phyloP scores from a whole-genome alignment of 2,329 filamentous ascomycete species.

The Didymella pinodella region DNA sequence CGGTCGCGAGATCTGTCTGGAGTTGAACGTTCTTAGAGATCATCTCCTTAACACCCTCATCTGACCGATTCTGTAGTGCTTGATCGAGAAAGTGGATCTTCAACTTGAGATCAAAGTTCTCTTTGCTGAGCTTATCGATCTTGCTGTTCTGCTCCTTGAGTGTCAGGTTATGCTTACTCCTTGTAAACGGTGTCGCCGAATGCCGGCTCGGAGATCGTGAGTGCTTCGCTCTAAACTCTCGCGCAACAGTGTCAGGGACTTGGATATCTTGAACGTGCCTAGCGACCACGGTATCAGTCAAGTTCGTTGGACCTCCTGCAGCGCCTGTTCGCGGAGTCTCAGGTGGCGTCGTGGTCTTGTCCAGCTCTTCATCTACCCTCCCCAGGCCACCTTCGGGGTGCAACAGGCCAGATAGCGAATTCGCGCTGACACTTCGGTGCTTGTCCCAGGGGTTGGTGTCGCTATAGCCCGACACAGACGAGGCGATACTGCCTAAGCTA shows the following conservation, averaged over 20 bases:
- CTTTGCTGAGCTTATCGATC: constrained; percentile 94
- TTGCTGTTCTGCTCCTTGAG: constrained; percentile 97
- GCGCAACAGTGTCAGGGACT: constrained; percentile 85
- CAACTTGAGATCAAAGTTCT: constrained; percentile 82
- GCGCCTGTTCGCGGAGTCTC: constrained; percentile 73
- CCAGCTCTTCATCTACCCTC: constrained; percentile 66
- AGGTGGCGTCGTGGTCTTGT: constrained; percentile 60
- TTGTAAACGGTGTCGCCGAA: constrained; percentile 49
- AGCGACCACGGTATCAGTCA: constrained; percentile 84
- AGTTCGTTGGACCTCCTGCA: constrained; percentile 63
- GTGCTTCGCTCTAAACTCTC: constrained; percentile 82
- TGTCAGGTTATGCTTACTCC: constrained; percentile 67
- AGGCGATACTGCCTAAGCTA: constrained; percentile 89
- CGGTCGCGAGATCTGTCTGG: constrained; percentile 85
- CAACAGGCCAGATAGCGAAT: constrained; percentile 43
- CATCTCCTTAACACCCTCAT: constrained; percentile 97
- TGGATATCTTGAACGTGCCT: constrained; percentile 89
- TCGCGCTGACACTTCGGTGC: constrained; percentile 52
- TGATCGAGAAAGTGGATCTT: constrained; percentile 96
- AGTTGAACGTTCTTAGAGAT: constrained; percentile 97
- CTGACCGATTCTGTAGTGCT: constrained; percentile 88
- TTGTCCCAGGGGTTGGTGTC: constrained; percentile 54
- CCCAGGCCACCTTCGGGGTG: constrained; percentile 59
- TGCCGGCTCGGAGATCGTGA: constrained; percentile 66
- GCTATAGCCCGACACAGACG: constrained; percentile 68